Percentiles rank a stretch among this genome's conserved stretches.
These are phyloP conservation scores for Fusarium sp. DNA, from an alignment of 2,329 filamentous ascomycete genomes.

Conservation along the genomic window DNA sequence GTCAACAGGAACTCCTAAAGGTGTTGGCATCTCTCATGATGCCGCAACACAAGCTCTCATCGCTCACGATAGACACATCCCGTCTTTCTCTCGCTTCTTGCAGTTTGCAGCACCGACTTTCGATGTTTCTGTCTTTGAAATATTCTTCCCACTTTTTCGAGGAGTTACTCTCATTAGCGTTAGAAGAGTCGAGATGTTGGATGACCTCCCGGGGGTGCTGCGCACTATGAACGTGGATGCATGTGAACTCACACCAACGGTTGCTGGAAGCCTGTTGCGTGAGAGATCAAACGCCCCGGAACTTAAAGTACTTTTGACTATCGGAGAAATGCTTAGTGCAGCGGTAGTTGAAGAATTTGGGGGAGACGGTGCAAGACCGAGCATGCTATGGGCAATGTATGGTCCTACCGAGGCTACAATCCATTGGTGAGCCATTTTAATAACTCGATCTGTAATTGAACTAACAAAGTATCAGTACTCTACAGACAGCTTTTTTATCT, in stretches of 20 bases:
- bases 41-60: slow-evolving; percentile 86
- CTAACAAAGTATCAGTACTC: slow-evolving; percentile 64
- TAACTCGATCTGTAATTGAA: neutral
- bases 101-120: slow-evolving; percentile 95
- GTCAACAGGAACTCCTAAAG: slow-evolving; percentile 90
- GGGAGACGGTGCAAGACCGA: slow-evolving; percentile 61
- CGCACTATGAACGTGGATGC: slow-evolving; percentile 78
- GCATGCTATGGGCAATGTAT: slow-evolving; percentile 92
- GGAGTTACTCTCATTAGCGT: slow-evolving; percentile 80
- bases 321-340: slow-evolving; percentile 90
- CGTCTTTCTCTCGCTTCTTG: slow-evolving; percentile 81
- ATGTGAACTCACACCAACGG: slow-evolving; percentile 89
- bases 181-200: slow-evolving; percentile 76
- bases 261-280: slow-evolving; percentile 80
- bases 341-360: slow-evolving; percentile 86
- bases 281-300: slow-evolving; percentile 75
- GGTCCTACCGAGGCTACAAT: slow-evolving; percentile 93
- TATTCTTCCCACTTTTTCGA: slow-evolving; percentile 86
- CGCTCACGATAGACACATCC: slow-evolving; percentile 83
- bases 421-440: slow-evolving; percentile 70
- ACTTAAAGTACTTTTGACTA: slow-evolving; percentile 81
- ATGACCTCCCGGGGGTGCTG: slow-evolving; percentile 78
- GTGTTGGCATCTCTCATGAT: slow-evolving; percentile 83
- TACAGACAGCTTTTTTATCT: slow-evolving; percentile 73
- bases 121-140: slow-evolving; percentile 94